Percentiles rank a stretch among this genome's conserved stretches.
Evolutionary conservation across 768 basidiomycete genomes (phyloP).

Genomic region (Suillus paluster): DNA sequence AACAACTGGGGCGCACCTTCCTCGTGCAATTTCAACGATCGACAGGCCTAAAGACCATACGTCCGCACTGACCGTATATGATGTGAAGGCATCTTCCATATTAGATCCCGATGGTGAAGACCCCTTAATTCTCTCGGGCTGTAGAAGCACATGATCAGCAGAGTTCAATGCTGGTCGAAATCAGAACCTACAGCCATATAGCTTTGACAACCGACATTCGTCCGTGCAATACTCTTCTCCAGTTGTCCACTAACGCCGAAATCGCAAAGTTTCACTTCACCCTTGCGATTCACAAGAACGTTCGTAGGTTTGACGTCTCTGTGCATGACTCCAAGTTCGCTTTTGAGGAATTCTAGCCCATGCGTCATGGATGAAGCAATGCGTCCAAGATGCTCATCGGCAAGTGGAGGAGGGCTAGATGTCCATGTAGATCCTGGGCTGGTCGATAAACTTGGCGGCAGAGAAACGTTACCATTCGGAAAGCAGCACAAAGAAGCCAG

Average conservation of each 20-base stretch:
- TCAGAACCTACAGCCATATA: constrained; percentile 89
- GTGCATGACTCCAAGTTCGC: constrained; percentile 88
- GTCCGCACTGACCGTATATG: constrained; percentile 96
- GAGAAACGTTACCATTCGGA: constrained; percentile 44
- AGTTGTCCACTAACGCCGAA: constrained; percentile 99
- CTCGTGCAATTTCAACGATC: constrained; percentile 91
- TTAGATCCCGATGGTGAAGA: constrained; percentile 58
- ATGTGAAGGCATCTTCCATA: constrained; percentile 36
- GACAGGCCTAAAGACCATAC: constrained; percentile 97
- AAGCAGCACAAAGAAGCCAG: constrained; percentile 74
- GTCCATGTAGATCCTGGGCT: constrained; percentile 40
- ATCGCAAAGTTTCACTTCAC: constrained; percentile 93
- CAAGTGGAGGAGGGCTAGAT: constrained; percentile 44
- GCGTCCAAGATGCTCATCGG: constrained; percentile 81
- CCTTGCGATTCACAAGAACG: constrained; percentile 86
- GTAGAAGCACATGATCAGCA: constrained; percentile 13
- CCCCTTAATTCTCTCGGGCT: constrained; percentile 97
- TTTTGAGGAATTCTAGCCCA: constrained; percentile 94
- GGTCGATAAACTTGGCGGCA: constrained; percentile 36
- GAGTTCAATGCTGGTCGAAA: constrained; percentile 2
- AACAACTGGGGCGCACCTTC: constrained; percentile 43
- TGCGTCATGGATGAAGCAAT: constrained; percentile 84
- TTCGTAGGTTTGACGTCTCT: constrained; percentile 93
- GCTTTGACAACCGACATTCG: constrained; percentile 97
- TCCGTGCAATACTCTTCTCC: constrained; percentile 94